Evolutionary conservation across 2,329 filamentous ascomycete species (phyloP).

Genomic region (Arthrobotrys musiformis): DNA sequence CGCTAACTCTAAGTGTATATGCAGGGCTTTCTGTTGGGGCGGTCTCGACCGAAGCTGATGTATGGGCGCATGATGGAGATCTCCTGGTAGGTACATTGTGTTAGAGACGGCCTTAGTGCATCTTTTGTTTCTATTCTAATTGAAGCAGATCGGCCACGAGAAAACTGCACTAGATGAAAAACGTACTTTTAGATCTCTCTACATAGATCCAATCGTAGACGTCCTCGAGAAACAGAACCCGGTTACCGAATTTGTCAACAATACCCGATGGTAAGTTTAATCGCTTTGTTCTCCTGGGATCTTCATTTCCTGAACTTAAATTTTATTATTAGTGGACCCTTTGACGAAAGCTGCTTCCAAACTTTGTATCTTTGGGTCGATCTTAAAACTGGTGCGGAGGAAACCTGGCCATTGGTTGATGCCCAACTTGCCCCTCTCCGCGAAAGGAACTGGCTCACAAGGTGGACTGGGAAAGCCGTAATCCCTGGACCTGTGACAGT

Average conservation of each 20-base stretch:
- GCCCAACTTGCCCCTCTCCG: constrained; percentile 71
- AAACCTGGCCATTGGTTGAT: constrained; percentile 68
- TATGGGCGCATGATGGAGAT: constrained; percentile 71
- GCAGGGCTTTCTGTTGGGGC: constrained; percentile 68
- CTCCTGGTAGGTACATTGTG: constrained; percentile 65
- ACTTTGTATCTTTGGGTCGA: constrained; percentile 74
- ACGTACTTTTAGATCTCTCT: constrained; percentile 72
- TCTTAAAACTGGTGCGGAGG: constrained; percentile 71
- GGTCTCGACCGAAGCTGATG: constrained; percentile 75
- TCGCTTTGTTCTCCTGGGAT: neutral
- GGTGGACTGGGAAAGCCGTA: constrained; percentile 64
- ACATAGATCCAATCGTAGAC: constrained; percentile 72
- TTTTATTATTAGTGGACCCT: constrained; percentile 59
- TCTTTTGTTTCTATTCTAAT: constrained; percentile 13
- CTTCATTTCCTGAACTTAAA: constrained; percentile 1
- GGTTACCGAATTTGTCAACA: constrained; percentile 63
- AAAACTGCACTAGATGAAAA: constrained; percentile 67
- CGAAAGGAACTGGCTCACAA: constrained; percentile 69
- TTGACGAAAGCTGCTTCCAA: constrained; percentile 62
- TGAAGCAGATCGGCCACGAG: constrained; percentile 69
- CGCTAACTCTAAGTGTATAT: neutral
- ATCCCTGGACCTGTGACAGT: constrained; percentile 71
- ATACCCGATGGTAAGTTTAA: constrained; percentile 55
- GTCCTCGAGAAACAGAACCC: constrained; percentile 70
- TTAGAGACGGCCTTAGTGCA: neutral